Evolutionary conservation across 2,329 filamentous ascomycete species (phyloP).

Genomic region (Alternaria triticimaculans): DNA sequence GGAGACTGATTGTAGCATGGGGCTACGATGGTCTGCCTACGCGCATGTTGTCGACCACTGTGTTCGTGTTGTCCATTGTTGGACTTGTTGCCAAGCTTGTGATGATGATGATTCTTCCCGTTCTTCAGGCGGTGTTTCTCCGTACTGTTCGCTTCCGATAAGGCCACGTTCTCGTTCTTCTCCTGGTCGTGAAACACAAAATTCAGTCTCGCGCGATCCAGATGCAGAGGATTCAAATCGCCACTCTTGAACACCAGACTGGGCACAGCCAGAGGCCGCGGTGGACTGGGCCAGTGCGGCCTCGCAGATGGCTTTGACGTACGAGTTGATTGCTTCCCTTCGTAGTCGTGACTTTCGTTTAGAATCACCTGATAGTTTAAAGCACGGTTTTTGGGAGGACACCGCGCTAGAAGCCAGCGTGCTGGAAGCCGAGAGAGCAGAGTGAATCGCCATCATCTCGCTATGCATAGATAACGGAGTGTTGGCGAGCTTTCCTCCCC

Average conservation of each 20-base stretch:
- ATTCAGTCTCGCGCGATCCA: slow-evolving; percentile 45
- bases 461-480: slow-evolving; percentile 60
- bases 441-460: slow-evolving; percentile 64
- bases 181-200: slow-evolving; percentile 25
- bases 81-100: slow-evolving; percentile 37
- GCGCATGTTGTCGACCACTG: slow-evolving; percentile 18
- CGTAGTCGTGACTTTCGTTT: slow-evolving; percentile 57
- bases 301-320: slow-evolving; percentile 54
- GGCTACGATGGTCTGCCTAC: slow-evolving; percentile 13
- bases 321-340: slow-evolving; percentile 51
- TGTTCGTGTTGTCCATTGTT: slow-evolving; percentile 38
- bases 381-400: slow-evolving; percentile 58
- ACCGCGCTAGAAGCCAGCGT: slow-evolving; percentile 52
- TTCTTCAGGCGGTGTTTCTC: not conserved
- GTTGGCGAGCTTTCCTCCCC: slow-evolving; percentile 50
- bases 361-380: slow-evolving; percentile 57
- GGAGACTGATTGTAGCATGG: slow-evolving; percentile 2
- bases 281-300: slow-evolving; percentile 38
- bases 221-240: slow-evolving; percentile 57
- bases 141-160: not conserved
- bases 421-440: slow-evolving; percentile 55
- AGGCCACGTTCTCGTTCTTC: slow-evolving; percentile 25
- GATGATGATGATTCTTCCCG: slow-evolving; percentile 7
- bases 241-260: slow-evolving; percentile 53
- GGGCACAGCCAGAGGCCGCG: slow-evolving; percentile 42